These are phyloP conservation scores for Cytospora chrysosperma DNA, from an alignment of 2,329 filamentous ascomycete species.

Conservation along the genomic window DNA sequence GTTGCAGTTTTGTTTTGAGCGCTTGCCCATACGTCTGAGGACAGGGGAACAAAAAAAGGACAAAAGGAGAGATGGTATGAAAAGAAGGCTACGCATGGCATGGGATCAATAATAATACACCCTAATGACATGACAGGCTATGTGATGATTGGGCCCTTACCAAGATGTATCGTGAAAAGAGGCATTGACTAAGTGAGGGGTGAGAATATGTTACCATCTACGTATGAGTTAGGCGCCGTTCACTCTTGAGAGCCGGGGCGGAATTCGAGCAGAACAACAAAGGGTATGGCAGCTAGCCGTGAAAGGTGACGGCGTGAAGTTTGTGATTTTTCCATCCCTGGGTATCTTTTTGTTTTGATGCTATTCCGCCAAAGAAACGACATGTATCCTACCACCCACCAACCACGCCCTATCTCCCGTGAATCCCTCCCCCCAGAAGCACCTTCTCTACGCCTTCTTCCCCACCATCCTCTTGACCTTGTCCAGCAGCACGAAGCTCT, in stretches of 20 bases:
- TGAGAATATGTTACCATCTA: neutral
- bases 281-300: neutral
- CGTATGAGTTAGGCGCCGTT: neutral
- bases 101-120: neutral
- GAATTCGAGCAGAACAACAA: neutral
- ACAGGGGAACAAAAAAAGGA: neutral
- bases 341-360: neutral
- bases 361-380: neutral
- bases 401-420: too few species aligned
- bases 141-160: neutral
- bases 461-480: conserved; percentile 73
- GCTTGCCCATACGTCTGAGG: too few species aligned
- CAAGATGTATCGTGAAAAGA: too few species aligned
- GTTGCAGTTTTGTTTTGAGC: too few species aligned
- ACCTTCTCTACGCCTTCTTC: conserved; percentile 27
- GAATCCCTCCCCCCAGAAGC: neutral
- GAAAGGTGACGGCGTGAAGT: neutral
- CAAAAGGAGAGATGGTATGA: neutral
- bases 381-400: neutral
- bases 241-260: neutral
- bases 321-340: neutral
- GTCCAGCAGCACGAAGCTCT: conserved; percentile 75
- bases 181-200: too few species aligned
- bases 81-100: too few species aligned
- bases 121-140: neutral